A percentile compares a stretch with the other conserved stretches of the same genome.
Conservation (phyloP, 192 early-diverging fungal genomes). For the Linnemannia exigua region DNA sequence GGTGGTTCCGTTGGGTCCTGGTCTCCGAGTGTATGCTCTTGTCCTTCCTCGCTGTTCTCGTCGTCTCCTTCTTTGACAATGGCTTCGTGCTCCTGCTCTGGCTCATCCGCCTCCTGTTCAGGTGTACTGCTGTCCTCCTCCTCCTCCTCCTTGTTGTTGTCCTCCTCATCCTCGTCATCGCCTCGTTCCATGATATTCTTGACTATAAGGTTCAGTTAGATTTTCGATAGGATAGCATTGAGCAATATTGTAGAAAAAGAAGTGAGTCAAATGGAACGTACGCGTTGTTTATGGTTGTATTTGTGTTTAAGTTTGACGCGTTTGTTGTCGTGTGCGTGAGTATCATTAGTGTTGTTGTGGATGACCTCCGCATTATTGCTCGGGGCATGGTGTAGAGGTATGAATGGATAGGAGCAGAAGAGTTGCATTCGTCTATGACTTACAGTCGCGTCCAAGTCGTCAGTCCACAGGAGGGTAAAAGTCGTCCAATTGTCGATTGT, state of each 20-base stretch:
- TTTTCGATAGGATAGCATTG: not conserved
- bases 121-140: not conserved
- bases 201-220: not conserved
- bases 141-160: not conserved
- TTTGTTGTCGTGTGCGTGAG: not conserved
- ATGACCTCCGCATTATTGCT: not conserved
- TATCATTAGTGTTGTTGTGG: not conserved
- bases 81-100: not conserved
- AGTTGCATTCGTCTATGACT: not conserved
- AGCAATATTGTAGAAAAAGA: not conserved
- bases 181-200: not conserved
- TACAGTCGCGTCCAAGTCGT: slow-evolving; percentile 2
- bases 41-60: not conserved
- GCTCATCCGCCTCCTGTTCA: not conserved
- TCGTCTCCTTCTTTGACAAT: not conserved
- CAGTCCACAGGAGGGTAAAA: not conserved
- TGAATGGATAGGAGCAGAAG: not conserved
- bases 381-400: not conserved
- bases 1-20: not conserved
- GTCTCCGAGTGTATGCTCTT: not conserved
- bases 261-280: not conserved
- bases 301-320: not conserved
- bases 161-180: not conserved
- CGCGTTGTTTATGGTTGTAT: not conserved
- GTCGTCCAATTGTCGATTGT: not conserved